Evolutionary conservation across 2,329 filamentous ascomycete genomes (phyloP), one percentile per base, ranked within the genome.

Genomic region (Aspergillus oerlinghausenensis): DNA sequence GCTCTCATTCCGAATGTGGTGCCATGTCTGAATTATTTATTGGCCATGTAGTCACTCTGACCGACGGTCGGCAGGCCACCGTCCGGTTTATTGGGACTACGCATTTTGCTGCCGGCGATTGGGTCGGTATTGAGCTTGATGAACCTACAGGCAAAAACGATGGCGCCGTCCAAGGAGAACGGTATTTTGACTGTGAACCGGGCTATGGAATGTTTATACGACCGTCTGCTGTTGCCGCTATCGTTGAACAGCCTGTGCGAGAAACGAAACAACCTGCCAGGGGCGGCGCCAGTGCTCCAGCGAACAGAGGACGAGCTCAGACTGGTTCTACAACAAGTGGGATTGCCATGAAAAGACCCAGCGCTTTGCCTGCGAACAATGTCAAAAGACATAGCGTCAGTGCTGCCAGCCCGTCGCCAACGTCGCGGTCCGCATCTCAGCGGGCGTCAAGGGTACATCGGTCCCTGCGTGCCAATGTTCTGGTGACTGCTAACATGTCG

Each of bases 111-210:
- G 79, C 82, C 5, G 93, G 92, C 60, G 86, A 89, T 60, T 97
- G 92, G 91, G 81, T 97, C 57, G 93, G 93, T 62, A 84, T 97
- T 58, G 92, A 96, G 78, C 84, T 97, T 55, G 86, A 91, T 52
- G 88, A 90, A 49, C 80, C 87, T 53, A 84, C 83, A 21, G 93
- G 94, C 32, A 97, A 97, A 79, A 97, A 97, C 67, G 91, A 97
- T 80, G 93, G 93, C 62, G 88, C 89, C 55, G 90, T 97, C 49
- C 85, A 93, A 73, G 92, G 91, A 60, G 84, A 90, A 70, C 82
- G 90, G 21, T 97, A 97, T 72, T 97, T 96, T 66, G 85, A 92
- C 51, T 97, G 93, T 65, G 72, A 80, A 50, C 75, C 79, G 48
- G 75, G 82, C 70, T 74, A 87, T 83, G 84, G 90, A 80, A 94